Percentiles rank a stretch among this genome's conserved stretches.
These are phyloP conservation scores for Ogataea henricii DNA, from an alignment of 805 yeast genomes.

Conservation along the genomic window DNA sequence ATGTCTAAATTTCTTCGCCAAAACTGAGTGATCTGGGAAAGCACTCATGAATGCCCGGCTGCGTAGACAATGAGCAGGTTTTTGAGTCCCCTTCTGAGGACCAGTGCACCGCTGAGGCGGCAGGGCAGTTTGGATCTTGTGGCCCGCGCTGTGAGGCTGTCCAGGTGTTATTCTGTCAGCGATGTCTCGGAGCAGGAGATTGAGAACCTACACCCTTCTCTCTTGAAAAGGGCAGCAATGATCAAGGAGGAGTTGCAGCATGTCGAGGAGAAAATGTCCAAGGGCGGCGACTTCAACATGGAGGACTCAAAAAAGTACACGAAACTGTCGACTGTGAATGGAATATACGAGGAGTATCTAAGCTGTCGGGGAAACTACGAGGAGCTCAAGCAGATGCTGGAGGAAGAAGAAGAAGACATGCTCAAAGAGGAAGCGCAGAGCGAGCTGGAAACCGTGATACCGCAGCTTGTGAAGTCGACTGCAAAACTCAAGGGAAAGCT, in stretches of 20 bases:
- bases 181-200: slow-evolving; percentile 11
- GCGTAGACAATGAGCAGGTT: not conserved
- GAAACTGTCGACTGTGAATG: slow-evolving; percentile 45
- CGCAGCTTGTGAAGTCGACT: slow-evolving; percentile 45
- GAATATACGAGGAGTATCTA: slow-evolving; percentile 41
- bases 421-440: slow-evolving; percentile 58
- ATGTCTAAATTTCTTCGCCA: too few species aligned
- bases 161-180: slow-evolving; percentile 2
- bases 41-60: too few species aligned
- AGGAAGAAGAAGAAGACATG: slow-evolving; percentile 41
- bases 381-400: slow-evolving; percentile 38
- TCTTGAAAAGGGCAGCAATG: slow-evolving; percentile 48
- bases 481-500: slow-evolving; percentile 55
- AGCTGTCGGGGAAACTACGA: slow-evolving; percentile 33
- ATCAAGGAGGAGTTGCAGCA: slow-evolving; percentile 42
- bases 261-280: slow-evolving; percentile 44
- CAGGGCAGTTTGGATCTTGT: too few species aligned
- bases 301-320: slow-evolving; percentile 52
- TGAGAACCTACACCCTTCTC: slow-evolving; percentile 45
- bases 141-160: not conserved
- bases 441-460: slow-evolving; percentile 53
- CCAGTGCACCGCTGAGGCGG: not conserved
- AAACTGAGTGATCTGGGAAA: not conserved
- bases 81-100: too few species aligned
- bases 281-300: slow-evolving; percentile 45